phyloP scores from a whole-genome alignment of 306 rosid genomes.

The Sophora flavescens region DNA sequence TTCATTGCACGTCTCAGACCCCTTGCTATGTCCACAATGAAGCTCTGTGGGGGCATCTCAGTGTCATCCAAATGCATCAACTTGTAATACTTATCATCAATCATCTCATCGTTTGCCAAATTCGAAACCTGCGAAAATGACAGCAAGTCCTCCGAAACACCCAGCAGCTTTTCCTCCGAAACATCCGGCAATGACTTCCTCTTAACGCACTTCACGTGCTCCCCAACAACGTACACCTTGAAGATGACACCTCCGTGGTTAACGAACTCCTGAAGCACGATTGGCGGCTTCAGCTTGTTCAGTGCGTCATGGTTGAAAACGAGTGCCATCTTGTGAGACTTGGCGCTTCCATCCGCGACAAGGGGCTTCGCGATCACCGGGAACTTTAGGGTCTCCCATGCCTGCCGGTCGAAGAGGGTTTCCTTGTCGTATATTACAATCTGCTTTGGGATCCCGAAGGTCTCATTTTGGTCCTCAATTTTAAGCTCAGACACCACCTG shows the following conservation, averaged over 20 bases:
- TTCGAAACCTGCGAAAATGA: constrained; percentile 92
- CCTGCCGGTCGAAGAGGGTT: constrained; percentile 63
- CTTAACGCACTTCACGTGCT: constrained; percentile 79
- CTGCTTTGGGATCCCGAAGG: constrained; percentile 95
- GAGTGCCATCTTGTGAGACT: constrained; percentile 87
- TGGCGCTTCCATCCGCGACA: constrained; percentile 92
- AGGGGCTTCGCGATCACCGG: constrained; percentile 89
- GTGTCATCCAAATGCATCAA: constrained; percentile 80
- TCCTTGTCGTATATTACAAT: constrained; percentile 83
- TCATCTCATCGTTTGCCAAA: constrained; percentile 60
- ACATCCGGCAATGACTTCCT: constrained; percentile 90
- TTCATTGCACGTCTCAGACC: constrained; percentile 70
- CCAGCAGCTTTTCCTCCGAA: constrained; percentile 66
- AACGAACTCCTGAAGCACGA: constrained; percentile 86
- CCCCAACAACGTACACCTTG: constrained; percentile 88
- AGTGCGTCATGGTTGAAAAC: constrained; percentile 71
- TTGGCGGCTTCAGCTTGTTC: constrained; percentile 79
- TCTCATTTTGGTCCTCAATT: constrained; percentile 57
- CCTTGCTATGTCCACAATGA: constrained; percentile 68
- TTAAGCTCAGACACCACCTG: constrained; percentile 87
- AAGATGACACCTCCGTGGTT: constrained; percentile 96
- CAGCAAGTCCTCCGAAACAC: constrained; percentile 61
- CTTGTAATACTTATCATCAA: constrained; percentile 75
- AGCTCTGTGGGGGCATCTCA: constrained; percentile 82
- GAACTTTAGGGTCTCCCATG: constrained; percentile 75